These are phyloP conservation scores for Choiromyces venosus DNA, from an alignment of 495 filamentous ascomycete genomes.

Conservation along the genomic window DNA sequence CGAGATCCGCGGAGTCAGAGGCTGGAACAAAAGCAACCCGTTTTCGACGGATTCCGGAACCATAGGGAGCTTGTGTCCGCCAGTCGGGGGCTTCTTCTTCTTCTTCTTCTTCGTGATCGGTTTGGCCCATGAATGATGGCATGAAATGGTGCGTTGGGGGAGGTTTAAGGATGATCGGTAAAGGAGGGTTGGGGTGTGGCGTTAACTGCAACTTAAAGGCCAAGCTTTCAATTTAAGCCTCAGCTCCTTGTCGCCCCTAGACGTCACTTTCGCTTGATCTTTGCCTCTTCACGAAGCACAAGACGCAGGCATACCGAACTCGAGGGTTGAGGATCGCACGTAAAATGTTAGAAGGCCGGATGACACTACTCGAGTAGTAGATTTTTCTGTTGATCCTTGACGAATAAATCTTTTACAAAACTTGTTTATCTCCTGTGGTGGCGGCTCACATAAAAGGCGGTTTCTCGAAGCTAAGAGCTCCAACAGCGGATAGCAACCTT, in stretches of 20 bases:
- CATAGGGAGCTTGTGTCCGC: constrained; percentile 52
- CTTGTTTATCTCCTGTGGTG: neutral
- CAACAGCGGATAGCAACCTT: neutral
- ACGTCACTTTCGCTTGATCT: neutral
- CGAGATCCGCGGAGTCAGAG: constrained; percentile 37
- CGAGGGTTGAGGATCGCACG: neutral
- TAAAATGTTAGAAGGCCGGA: neutral
- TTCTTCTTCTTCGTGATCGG: neutral
- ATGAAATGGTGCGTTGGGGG: neutral
- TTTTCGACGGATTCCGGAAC: constrained; percentile 69
- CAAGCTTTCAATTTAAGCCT: neutral
- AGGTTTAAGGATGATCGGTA: neutral
- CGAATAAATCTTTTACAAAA: neutral
- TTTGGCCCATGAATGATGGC: neutral
- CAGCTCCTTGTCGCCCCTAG: neutral
- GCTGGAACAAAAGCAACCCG: constrained; percentile 76
- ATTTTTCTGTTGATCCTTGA: neutral
- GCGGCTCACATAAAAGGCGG: neutral
- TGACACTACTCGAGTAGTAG: no score
- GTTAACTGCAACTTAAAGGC: neutral
- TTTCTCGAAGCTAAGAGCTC: neutral
- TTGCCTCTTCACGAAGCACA: neutral
- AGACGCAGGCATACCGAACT: neutral
- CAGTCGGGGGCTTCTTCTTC: constrained; percentile 22
- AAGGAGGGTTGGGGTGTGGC: neutral